phyloP scores from a whole-genome alignment of 805 yeast genomes.

The Saccharomycopsis malanga region DNA sequence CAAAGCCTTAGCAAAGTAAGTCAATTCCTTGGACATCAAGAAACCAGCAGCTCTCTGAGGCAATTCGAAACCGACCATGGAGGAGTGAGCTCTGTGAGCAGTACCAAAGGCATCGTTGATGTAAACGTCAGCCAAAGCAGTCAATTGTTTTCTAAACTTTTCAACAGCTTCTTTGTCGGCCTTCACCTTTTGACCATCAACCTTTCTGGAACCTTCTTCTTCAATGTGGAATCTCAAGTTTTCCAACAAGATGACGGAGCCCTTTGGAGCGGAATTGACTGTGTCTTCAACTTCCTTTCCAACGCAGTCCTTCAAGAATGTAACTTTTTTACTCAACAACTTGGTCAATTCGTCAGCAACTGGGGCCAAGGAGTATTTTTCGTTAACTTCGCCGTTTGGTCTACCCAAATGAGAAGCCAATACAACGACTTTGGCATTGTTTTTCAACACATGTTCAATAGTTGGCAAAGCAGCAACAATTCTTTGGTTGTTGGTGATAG shows the following conservation, averaged over 20 bases:
- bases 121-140: constrained; percentile 93
- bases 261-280: constrained; percentile 64
- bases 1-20: constrained; percentile 95
- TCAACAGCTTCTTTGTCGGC: constrained; percentile 80
- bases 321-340: constrained; percentile 61
- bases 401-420: constrained; percentile 98
- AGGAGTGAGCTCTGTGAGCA: constrained; percentile 99
- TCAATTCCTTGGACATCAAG: constrained; percentile 95
- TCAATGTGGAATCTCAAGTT: constrained; percentile 98
- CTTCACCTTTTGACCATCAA: constrained; percentile 89
- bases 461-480: constrained; percentile 99
- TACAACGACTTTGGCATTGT: constrained; percentile 84
- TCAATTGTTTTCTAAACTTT: constrained; percentile 82
- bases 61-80: constrained; percentile 95
- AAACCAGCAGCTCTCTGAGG: constrained; percentile 98
- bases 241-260: constrained; percentile 86
- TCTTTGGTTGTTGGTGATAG: constrained; percentile 98
- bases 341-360: constrained; percentile 83
- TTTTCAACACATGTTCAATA: constrained; percentile 86
- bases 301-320: constrained; percentile 85
- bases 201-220: constrained; percentile 90
- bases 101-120: constrained; percentile 98
- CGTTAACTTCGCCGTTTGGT: constrained; percentile 90
- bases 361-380: constrained; percentile 88
- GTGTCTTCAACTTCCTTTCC: constrained; percentile 84